Conservation (phyloP, 768 basidiomycete species). For the Leccinum imitatum region DNA sequence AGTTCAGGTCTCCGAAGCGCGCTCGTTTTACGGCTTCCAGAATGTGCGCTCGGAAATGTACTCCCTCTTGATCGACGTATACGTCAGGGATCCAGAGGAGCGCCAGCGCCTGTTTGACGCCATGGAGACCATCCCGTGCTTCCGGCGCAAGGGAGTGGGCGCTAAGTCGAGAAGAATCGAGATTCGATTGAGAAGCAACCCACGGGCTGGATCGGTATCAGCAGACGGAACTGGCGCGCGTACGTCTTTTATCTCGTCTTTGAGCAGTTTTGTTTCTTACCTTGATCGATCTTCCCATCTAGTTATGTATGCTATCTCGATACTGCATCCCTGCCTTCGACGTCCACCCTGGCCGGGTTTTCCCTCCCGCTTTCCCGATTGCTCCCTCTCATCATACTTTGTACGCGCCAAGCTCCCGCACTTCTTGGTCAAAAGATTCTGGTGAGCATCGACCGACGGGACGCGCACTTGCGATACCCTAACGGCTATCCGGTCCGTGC, state of each 20-base stretch:
- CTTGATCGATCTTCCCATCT: background rate
- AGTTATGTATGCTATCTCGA: slow-evolving; percentile 97
- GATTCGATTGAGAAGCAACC: too few species aligned
- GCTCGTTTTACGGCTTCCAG: slow-evolving; percentile 95
- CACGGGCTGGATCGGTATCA: slow-evolving; percentile 56
- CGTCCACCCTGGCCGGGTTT: slow-evolving; percentile 55
- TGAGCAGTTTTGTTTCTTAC: slow-evolving; percentile 47
- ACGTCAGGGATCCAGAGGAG: slow-evolving; percentile 75
- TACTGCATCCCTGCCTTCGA: slow-evolving; percentile 78
- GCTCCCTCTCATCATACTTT: slow-evolving; percentile 89
- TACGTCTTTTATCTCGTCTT: slow-evolving; percentile 40
- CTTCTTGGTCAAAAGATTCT: slow-evolving; percentile 93
- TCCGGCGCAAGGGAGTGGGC: slow-evolving; percentile 95
- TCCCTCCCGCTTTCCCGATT: slow-evolving; percentile 86
- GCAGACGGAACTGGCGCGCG: slow-evolving; percentile 96
- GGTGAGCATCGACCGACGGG: slow-evolving; percentile 94
- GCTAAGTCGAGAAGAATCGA: slow-evolving; percentile 43
- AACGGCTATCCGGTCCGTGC: slow-evolving; percentile 75
- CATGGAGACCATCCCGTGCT: slow-evolving; percentile 87
- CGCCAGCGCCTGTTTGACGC: slow-evolving; percentile 85
- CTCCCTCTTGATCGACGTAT: slow-evolving; percentile 90
- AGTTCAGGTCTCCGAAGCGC: slow-evolving; percentile 86
- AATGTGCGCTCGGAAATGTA: slow-evolving; percentile 97
- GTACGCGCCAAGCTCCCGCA: slow-evolving; percentile 89
- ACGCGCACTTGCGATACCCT: slow-evolving; percentile 83